Percentiles rank a stretch among this genome's conserved stretches.
These are phyloP conservation scores for Cornus florida DNA, from an alignment of 148 eudicot genomes.

Conservation along the genomic window DNA sequence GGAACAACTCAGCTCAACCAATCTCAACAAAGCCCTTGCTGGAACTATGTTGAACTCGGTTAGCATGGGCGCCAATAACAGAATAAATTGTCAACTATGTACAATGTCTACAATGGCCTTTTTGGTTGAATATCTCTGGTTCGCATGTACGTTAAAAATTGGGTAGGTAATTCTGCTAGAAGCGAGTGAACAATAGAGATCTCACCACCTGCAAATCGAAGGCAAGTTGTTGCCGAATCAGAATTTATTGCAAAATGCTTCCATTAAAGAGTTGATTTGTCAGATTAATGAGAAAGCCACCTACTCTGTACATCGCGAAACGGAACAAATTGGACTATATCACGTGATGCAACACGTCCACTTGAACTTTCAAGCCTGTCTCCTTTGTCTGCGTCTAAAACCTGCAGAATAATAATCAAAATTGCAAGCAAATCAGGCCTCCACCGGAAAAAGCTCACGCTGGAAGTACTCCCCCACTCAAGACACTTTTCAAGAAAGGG, in stretches of 20 bases:
- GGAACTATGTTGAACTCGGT: too few species aligned
- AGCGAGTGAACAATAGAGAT: constrained; percentile 81
- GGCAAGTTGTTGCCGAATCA: background rate
- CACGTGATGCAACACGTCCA: constrained; percentile 87
- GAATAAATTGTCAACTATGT: constrained; percentile 29
- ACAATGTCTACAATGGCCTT: constrained; percentile 33
- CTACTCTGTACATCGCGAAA: constrained; percentile 84
- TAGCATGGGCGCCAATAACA: constrained; percentile 2
- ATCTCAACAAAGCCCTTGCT: too few species aligned
- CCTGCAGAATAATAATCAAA: constrained; percentile 35
- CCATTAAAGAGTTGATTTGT: background rate
- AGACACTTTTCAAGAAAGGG: background rate
- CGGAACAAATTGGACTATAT: constrained; percentile 96
- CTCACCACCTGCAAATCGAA: constrained; percentile 71
- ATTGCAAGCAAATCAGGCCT: background rate
- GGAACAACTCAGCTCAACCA: too few species aligned
- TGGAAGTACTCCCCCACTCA: background rate
- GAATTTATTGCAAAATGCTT: background rate
- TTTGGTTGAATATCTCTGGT: constrained; percentile 65
- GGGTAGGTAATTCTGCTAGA: constrained; percentile 86
- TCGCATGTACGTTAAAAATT: constrained; percentile 85
- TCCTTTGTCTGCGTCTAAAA: constrained; percentile 85
- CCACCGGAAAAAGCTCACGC: background rate
- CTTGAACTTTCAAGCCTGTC: constrained; percentile 85
- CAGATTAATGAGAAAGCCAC: constrained; percentile 13